Evolutionary conservation across 768 basidiomycete genomes (phyloP), one percentile per base, ranked within the genome.

Genomic region (Boletus rubroflammeus): DNA sequence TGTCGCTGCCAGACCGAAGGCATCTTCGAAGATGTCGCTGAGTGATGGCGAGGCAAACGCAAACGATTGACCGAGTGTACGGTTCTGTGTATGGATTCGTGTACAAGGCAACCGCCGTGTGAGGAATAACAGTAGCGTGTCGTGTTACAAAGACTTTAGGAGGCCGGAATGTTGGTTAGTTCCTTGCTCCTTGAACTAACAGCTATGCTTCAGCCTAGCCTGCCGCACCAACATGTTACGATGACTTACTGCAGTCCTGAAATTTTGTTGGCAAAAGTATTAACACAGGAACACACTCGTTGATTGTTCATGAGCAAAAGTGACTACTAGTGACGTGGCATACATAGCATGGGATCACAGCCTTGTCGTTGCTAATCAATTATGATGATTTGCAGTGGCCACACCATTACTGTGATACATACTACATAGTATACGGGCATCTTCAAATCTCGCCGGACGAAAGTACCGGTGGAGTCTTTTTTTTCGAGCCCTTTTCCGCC

Each of bases 1-100:
- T 83, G 81, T 53, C 80, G 75, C 53, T 71, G 65, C 71, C 72
- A 73, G 29, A 58, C 50, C 26, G 46, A 50, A 34, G 69, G 69
- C 71, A 72, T 72, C 46, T 54, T 64, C 21, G 48, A 25, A 41
- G 15, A 29, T 29, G 57, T 53, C 25, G n/a, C n/a, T n/a, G 48
- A 38, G 15, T 31, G 50, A 23, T 23, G 26, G 43, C n/a, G n/a
- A n/a, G n/a, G n/a, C n/a, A n/a, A n/a, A n/a, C n/a, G n/a, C 6
- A 50, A 54, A 51, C 0, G 49, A 54, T 15, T 48, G 63, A 43
- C 9, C 29, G 48, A 41, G 56, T 32, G 54, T 29, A 46, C 41
- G 41, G 47, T 26, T 47, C 36, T 43, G 59, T 21, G 51, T 39
- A 53, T 32, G 47, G 51, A 51, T 43, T 47, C 15, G 56, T 39